Evolutionary conservation across 2,329 filamentous ascomycete genomes (phyloP).

Genomic region (Fusarium oligoseptatum): DNA sequence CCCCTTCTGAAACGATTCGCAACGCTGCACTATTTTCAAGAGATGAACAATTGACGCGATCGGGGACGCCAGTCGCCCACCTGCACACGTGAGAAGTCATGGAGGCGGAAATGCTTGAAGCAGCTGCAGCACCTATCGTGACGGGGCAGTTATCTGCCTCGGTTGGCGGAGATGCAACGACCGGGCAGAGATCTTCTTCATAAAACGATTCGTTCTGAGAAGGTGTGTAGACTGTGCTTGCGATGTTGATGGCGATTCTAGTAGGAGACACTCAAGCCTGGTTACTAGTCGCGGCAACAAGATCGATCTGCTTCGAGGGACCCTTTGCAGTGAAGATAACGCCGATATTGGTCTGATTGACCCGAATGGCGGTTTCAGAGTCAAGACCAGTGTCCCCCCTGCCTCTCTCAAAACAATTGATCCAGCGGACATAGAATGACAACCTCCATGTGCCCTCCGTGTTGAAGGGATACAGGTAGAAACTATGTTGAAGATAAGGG

Average conservation of each 20-base stretch:
- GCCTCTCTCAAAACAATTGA: neutral
- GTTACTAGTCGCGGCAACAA: neutral
- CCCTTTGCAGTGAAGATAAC: constrained; percentile 13
- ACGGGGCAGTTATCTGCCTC: no score
- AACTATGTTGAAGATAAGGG: neutral
- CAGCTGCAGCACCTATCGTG: no score
- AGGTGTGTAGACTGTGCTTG: no score
- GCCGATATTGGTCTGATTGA: neutral
- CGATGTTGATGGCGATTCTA: neutral
- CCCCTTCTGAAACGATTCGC: no score
- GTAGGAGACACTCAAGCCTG: neutral
- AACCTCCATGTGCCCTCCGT: neutral
- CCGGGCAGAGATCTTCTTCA: no score
- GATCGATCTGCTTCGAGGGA: neutral
- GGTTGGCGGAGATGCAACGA: no score
- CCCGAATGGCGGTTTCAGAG: neutral
- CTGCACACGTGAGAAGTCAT: no score
- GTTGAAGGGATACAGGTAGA: neutral
- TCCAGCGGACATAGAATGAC: neutral
- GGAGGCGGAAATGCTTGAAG: no score
- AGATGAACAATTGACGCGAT: no score
- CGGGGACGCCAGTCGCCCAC: no score
- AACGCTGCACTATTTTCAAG: no score
- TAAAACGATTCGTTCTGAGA: no score
- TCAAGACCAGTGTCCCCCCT: neutral